A percentile compares a stretch with the other conserved stretches of the same genome.
Evolutionary conservation across 2,329 filamentous ascomycete genomes (phyloP).

Genomic region (Ophiostoma quercus): DNA sequence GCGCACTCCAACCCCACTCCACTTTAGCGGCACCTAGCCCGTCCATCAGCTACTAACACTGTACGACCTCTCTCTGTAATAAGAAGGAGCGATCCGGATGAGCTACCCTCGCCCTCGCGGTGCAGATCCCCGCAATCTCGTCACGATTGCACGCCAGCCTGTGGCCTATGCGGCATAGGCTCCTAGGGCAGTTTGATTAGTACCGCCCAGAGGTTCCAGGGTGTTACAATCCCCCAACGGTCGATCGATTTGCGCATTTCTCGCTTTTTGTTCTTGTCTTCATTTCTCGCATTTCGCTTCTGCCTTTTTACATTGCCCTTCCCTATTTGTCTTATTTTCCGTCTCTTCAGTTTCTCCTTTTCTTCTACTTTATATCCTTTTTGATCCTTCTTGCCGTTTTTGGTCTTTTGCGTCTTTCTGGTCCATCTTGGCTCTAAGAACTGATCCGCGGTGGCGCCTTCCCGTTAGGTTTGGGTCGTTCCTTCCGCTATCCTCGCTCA

Average conservation of each 20-base stretch:
- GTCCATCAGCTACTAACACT: not conserved
- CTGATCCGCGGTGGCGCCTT: not conserved
- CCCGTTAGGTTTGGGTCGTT: not conserved
- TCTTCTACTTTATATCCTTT: not conserved
- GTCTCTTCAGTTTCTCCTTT: not conserved
- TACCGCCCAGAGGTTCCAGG: not conserved
- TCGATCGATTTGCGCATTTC: not conserved
- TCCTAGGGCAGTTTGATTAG: not conserved
- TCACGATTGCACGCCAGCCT: slow-evolving; percentile 4
- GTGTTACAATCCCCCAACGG: not conserved
- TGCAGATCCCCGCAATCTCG: slow-evolving; percentile 9
- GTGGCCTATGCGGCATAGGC: not conserved
- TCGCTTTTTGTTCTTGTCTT: not conserved
- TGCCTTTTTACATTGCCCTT: not conserved
- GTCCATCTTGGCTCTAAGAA: too few relatives aligned
- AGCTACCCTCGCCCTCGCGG: not conserved
- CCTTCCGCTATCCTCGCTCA: not conserved
- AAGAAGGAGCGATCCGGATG: slow-evolving; percentile 1
- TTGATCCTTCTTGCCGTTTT: not conserved
- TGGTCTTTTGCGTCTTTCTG: not conserved
- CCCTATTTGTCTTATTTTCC: not conserved
- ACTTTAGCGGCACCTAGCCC: slow-evolving; percentile 4
- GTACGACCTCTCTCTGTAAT: not conserved
- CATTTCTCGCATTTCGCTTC: not conserved
- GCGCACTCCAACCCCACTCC: not conserved